These are phyloP conservation scores for Globisporangium ultimum DNA, from an alignment of 352 stramenopile genomes.

Conservation along the genomic window DNA sequence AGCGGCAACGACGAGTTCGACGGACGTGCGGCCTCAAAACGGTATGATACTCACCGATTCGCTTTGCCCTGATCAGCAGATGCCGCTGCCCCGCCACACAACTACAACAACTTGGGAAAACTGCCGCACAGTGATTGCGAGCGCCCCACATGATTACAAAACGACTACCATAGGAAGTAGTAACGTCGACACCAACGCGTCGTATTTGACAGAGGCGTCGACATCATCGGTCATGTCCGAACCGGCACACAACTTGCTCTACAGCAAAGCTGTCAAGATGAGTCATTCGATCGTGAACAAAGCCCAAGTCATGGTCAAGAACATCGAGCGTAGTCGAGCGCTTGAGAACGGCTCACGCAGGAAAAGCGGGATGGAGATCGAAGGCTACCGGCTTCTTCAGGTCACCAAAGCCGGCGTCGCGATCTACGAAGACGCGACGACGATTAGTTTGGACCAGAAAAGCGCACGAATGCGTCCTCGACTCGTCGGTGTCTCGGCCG, in stretches of 20 bases:
- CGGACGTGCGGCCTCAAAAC: background rate
- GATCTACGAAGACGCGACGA: slow-evolving; percentile 14
- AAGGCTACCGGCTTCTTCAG: slow-evolving; percentile 12
- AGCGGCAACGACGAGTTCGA: background rate
- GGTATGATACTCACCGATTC: no score
- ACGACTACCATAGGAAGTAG: slow-evolving; percentile 9
- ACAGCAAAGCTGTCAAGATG: slow-evolving; percentile 10
- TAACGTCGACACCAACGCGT: background rate
- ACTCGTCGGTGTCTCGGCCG: slow-evolving; percentile 10
- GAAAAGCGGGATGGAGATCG: slow-evolving; percentile 8
- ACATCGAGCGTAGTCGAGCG: slow-evolving; percentile 9
- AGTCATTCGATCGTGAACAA: slow-evolving; percentile 12
- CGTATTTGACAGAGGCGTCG: background rate
- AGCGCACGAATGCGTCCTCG: background rate
- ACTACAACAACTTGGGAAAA: background rate
- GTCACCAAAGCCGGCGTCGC: slow-evolving; percentile 6
- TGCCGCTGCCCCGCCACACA: background rate
- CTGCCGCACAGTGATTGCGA: background rate
- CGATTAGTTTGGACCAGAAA: slow-evolving; percentile 1
- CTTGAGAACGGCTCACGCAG: background rate
- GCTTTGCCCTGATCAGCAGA: no score
- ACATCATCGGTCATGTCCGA: slow-evolving; percentile 7
- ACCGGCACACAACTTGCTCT: slow-evolving; percentile 6
- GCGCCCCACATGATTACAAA: background rate
- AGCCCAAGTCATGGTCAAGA: slow-evolving; percentile 13